Conservation (phyloP, 169 alveolate genomes). For the Cyclospora cayetanensis region DNA sequence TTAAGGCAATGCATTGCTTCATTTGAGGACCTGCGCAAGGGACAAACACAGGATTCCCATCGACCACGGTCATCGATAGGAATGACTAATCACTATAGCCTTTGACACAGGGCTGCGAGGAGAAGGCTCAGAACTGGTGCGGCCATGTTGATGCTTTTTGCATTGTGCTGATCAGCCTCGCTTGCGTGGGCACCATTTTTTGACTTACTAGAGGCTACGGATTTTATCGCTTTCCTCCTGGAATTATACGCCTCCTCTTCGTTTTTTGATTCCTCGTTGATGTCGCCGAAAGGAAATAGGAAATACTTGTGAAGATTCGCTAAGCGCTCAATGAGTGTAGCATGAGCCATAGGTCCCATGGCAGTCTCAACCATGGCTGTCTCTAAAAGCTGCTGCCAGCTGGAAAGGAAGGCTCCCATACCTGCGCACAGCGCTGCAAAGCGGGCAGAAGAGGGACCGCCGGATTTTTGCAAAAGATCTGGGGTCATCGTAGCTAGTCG, state of each 20-base stretch:
- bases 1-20: no score
- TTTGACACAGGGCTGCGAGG: no score
- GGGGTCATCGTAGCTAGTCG: constrained; percentile 5
- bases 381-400: neutral
- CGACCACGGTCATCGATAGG: no score
- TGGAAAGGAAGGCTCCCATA: neutral
- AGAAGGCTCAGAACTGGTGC: no score
- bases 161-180: no score
- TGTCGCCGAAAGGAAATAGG: neutral
- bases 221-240: neutral
- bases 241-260: neutral
- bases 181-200: no score
- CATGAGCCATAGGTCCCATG: neutral
- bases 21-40: no score
- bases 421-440: neutral
- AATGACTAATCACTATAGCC: no score
- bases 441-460: neutral
- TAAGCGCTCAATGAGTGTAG: neutral
- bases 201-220: neutral
- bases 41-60: no score
- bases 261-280: neutral
- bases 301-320: neutral
- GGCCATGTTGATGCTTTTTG: no score
- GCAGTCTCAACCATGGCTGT: neutral
- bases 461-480: neutral